Evolutionary conservation across 2,329 filamentous ascomycete species (phyloP).

Genomic region (Fusarium nisikadoi): DNA sequence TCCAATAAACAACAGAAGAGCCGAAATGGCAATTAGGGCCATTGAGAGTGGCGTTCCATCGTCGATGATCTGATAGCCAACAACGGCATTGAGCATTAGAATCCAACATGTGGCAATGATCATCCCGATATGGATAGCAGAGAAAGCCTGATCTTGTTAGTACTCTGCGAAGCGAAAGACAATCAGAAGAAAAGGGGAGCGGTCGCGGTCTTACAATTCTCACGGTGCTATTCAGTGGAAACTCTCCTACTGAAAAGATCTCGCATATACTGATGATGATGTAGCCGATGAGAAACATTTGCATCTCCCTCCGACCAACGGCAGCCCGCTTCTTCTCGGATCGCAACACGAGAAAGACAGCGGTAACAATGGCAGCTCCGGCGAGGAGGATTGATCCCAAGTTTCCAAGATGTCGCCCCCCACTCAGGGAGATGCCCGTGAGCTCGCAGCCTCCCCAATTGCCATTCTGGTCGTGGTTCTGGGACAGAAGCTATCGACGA

Average conservation of each 20-base stretch:
- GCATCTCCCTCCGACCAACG: constrained; percentile 96
- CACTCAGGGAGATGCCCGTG: constrained; percentile 77
- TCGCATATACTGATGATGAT: constrained; percentile 92
- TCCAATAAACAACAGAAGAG: constrained; percentile 80
- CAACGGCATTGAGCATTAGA: constrained; percentile 88
- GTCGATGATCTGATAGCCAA: constrained; percentile 93
- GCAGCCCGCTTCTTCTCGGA: constrained; percentile 93
- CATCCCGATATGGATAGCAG: constrained; percentile 87
- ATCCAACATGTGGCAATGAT: constrained; percentile 92
- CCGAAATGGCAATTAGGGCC: constrained; percentile 77
- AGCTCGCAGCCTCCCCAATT: constrained; percentile 77
- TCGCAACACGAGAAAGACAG: constrained; percentile 75
- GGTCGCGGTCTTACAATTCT: constrained; percentile 71
- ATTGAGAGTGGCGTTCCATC: constrained; percentile 90
- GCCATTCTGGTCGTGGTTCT: constrained; percentile 67
- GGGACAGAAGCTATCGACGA: constrained; percentile 61
- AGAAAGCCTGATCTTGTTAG: constrained; percentile 74
- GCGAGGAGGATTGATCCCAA: constrained; percentile 91
- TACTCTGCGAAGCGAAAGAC: not conserved
- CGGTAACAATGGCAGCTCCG: constrained; percentile 77
- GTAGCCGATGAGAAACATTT: constrained; percentile 88
- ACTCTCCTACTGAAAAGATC: constrained; percentile 93
- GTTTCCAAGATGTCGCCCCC: constrained; percentile 77
- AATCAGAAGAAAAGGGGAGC: not conserved
- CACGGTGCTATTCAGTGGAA: constrained; percentile 77